These are phyloP conservation scores for Teratosphaeria destructans DNA, from an alignment of 2,329 filamentous ascomycete species.

Conservation along the genomic window DNA sequence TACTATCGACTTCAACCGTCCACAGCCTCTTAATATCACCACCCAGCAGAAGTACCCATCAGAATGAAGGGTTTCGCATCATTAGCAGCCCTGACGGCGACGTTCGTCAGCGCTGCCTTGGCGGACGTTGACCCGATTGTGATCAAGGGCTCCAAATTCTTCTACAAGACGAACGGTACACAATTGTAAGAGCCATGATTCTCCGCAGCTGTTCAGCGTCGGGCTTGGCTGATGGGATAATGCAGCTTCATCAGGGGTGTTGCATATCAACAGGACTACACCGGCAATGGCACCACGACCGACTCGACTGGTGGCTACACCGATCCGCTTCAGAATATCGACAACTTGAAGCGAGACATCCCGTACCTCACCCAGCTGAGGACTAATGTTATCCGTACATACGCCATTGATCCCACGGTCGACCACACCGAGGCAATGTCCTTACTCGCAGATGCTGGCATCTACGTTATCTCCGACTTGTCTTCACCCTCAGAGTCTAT, in stretches of 20 bases:
- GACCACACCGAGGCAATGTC: slow-evolving; percentile 81
- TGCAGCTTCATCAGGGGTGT: slow-evolving; percentile 74
- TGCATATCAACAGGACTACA: slow-evolving; percentile 77
- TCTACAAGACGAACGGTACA: slow-evolving; percentile 70
- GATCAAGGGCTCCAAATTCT: slow-evolving; percentile 80
- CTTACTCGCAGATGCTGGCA: slow-evolving; percentile 69
- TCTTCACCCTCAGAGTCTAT: slow-evolving; percentile 72
- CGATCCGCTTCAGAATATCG: slow-evolving; percentile 61
- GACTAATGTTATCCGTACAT: slow-evolving; percentile 92
- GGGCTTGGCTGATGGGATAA: slow-evolving; percentile 1
- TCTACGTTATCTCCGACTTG: slow-evolving; percentile 91
- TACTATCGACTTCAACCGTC: background rate
- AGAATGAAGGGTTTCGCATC: slow-evolving; percentile 48
- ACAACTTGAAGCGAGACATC: slow-evolving; percentile 72
- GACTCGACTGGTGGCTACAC: slow-evolving; percentile 45
- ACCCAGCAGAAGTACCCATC: background rate
- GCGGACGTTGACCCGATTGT: slow-evolving; percentile 54
- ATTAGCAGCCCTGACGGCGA: slow-evolving; percentile 42
- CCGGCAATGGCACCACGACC: slow-evolving; percentile 33
- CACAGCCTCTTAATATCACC: background rate
- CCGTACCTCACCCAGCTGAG: slow-evolving; percentile 66
- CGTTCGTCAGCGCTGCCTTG: slow-evolving; percentile 30
- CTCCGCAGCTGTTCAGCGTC: background rate
- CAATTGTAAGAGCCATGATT: slow-evolving; percentile 46
- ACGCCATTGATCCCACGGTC: slow-evolving; percentile 71